phyloP scores from a whole-genome alignment of 768 basidiomycete genomes.

The Gloeostereum incarnatum region DNA sequence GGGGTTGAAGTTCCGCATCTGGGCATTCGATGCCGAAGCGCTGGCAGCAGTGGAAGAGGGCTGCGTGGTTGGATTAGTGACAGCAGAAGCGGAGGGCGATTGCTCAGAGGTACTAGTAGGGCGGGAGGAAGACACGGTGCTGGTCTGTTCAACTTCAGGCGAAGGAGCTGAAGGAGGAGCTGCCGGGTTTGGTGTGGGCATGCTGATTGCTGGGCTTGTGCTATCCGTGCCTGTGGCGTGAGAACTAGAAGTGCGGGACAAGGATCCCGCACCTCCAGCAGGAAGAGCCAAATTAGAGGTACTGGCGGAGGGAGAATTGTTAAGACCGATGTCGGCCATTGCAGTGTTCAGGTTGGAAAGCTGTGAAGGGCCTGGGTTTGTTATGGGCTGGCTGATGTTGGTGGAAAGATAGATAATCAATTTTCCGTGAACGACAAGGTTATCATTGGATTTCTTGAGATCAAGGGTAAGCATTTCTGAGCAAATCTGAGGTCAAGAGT shows the following conservation, averaged over 20 bases:
- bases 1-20: conserved; percentile 85
- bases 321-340: conserved; percentile 52
- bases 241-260: conserved; percentile 61
- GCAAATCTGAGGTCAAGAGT: conserved; percentile 1
- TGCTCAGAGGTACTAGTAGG: conserved; percentile 16
- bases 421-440: conserved; percentile 95
- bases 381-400: conserved; percentile 76
- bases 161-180: conserved; percentile 14
- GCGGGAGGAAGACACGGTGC: conserved; percentile 18
- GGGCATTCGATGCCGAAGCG: conserved; percentile 21
- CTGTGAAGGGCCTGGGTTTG: conserved; percentile 76
- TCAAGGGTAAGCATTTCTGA: conserved; percentile 95
- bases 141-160: conserved; percentile 14
- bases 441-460: conserved; percentile 98
- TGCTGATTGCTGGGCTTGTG: conserved; percentile 27
- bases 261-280: conserved; percentile 25
- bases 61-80: conserved; percentile 16
- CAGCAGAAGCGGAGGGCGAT: conserved; percentile 13
- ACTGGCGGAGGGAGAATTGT: conserved; percentile 50
- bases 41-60: conserved; percentile 13
- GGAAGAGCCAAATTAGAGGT: conserved; percentile 40
- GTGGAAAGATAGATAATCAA: conserved; percentile 95
- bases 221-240: conserved; percentile 45
- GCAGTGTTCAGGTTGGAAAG: conserved; percentile 49
- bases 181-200: conserved; percentile 26